These are phyloP conservation scores for Candida ortonii DNA, from an alignment of 805 yeast species.

Conservation along the genomic window DNA sequence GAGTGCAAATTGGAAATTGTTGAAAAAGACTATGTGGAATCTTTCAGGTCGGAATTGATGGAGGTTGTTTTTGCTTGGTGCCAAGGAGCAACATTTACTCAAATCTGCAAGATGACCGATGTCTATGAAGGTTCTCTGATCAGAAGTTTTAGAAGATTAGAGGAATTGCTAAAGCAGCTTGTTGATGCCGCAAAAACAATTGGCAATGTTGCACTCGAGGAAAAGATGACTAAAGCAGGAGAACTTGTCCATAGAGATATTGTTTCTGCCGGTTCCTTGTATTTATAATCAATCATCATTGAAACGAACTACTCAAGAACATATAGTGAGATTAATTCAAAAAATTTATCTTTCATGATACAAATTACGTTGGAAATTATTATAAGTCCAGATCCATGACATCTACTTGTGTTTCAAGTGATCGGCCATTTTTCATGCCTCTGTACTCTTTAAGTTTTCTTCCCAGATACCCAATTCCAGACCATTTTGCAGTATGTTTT, in stretches of 20 bases:
- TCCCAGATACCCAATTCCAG: slow-evolving; percentile 24
- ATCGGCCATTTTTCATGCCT: slow-evolving; percentile 24
- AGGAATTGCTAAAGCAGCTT: slow-evolving; percentile 89
- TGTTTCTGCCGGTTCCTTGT: slow-evolving; percentile 94
- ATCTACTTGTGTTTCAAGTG: slow-evolving; percentile 18
- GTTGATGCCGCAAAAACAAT: slow-evolving; percentile 89
- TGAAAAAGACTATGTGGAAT: slow-evolving; percentile 89
- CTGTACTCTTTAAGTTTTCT: slow-evolving; percentile 17
- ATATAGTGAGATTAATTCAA: no score
- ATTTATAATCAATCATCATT: no score
- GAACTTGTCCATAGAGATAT: slow-evolving; percentile 92
- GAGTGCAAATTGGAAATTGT: slow-evolving; percentile 88
- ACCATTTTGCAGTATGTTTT: slow-evolving; percentile 12
- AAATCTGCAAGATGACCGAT: slow-evolving; percentile 97
- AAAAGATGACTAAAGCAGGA: slow-evolving; percentile 82
- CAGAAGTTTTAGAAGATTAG: slow-evolving; percentile 90
- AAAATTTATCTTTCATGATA: slow-evolving; percentile 4
- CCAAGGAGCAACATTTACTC: slow-evolving; percentile 92
- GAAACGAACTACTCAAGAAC: no score
- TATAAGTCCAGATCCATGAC: slow-evolving; percentile 22
- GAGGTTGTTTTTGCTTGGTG: slow-evolving; percentile 97
- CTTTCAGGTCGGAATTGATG: slow-evolving; percentile 91
- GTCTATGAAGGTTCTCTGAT: slow-evolving; percentile 96
- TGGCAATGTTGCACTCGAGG: slow-evolving; percentile 83
- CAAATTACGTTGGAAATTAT: slow-evolving; percentile 12